phyloP scores from a whole-genome alignment of 768 basidiomycete species.

The Collybia sordida region DNA sequence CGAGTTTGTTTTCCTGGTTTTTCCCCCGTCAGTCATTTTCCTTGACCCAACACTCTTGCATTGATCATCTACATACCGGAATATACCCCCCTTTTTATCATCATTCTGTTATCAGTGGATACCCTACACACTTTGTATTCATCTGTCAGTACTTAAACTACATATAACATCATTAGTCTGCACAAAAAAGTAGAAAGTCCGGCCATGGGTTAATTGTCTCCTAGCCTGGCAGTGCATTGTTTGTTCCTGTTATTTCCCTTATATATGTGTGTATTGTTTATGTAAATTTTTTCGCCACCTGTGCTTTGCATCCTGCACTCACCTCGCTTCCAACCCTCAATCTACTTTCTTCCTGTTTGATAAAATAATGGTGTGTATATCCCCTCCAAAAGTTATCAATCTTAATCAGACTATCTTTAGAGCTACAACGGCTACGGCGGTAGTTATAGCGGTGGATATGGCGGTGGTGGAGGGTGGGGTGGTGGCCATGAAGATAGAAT shows the following conservation, averaged over 20 bases:
- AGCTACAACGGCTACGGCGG: conserved; percentile 47
- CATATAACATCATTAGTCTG: not conserved
- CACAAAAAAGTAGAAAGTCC: not conserved
- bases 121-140: conserved; percentile 11
- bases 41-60: not conserved
- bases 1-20: conserved; percentile 1
- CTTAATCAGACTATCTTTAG: conserved; percentile 20
- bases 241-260: conserved; percentile 19
- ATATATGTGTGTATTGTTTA: conserved; percentile 14
- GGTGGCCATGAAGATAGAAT: conserved; percentile 68
- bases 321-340: conserved; percentile 16
- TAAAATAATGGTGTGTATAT: conserved; percentile 25
- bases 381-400: not conserved
- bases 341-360: conserved; percentile 12
- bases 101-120: conserved; percentile 15
- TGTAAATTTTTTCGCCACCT: conserved; percentile 20
- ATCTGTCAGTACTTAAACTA: conserved; percentile 13
- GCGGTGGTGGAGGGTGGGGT: conserved; percentile 53
- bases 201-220: no score
- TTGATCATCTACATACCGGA: conserved; percentile 13
- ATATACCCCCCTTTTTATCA: conserved; percentile 14
- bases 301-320: conserved; percentile 14
- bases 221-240: conserved; percentile 20
- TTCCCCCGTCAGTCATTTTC: not conserved
- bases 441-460: conserved; percentile 39